phyloP scores from a whole-genome alignment of 108 stramenopile species.

The Stephanodiscus minutulus region DNA sequence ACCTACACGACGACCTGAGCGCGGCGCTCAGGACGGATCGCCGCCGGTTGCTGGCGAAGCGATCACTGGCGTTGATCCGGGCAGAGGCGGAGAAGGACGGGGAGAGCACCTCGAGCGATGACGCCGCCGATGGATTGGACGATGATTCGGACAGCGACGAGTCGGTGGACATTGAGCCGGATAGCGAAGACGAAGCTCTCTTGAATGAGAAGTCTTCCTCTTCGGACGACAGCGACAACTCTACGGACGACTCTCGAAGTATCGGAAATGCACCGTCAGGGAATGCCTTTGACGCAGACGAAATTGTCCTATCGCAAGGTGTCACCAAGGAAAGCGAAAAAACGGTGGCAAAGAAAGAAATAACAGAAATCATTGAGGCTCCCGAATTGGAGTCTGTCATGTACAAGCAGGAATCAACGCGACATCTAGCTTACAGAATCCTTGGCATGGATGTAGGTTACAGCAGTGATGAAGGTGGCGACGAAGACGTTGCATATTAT shows the following conservation, averaged over 20 bases:
- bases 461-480: slow-evolving; percentile 91
- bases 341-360: slow-evolving; percentile 14
- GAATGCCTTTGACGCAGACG: neutral
- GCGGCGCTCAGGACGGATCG: slow-evolving; percentile 69
- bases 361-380: slow-evolving; percentile 9
- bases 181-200: slow-evolving; percentile 81
- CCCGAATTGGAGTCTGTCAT: slow-evolving; percentile 31
- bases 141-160: slow-evolving; percentile 63
- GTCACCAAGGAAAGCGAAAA: slow-evolving; percentile 10
- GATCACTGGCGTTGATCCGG: slow-evolving; percentile 41
- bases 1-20: slow-evolving; percentile 55
- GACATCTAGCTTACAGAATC: slow-evolving; percentile 65
- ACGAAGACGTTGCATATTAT: slow-evolving; percentile 78
- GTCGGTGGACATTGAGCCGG: slow-evolving; percentile 70
- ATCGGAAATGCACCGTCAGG: neutral
- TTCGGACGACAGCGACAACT: slow-evolving; percentile 11
- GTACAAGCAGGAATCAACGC: slow-evolving; percentile 68
- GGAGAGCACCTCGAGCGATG: slow-evolving; percentile 45
- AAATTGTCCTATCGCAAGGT: neutral
- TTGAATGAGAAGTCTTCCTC: slow-evolving; percentile 29
- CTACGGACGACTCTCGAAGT: slow-evolving; percentile 11
- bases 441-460: slow-evolving; percentile 83
- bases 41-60: slow-evolving; percentile 66
- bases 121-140: slow-evolving; percentile 55
- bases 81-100: slow-evolving; percentile 50